Evolutionary conservation across 2,329 filamentous ascomycete species (phyloP).

Genomic region (Hypoxylon sp.): DNA sequence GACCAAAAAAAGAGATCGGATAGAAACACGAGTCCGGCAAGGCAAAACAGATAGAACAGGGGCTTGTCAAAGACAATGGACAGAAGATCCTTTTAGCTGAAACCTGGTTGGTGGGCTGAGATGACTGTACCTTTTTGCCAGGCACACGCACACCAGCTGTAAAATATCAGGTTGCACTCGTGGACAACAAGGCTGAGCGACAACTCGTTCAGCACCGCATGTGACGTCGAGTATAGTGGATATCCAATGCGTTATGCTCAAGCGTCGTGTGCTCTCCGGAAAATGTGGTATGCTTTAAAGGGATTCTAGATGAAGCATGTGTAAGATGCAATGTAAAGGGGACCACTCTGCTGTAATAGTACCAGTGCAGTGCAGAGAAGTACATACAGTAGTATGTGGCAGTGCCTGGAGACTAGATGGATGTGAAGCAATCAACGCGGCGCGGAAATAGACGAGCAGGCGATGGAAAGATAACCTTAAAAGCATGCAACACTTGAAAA

Average conservation of each 20-base stretch:
- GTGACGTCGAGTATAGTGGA: slow-evolving; percentile 31
- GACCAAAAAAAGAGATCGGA: slow-evolving; percentile 25
- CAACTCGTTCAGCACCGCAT: slow-evolving; percentile 32
- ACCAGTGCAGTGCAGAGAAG: slow-evolving; percentile 12
- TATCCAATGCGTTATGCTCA: slow-evolving; percentile 42
- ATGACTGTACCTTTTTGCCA: slow-evolving; percentile 36
- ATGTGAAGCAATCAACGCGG: slow-evolving; percentile 12
- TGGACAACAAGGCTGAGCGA: slow-evolving; percentile 43
- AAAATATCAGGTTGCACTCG: slow-evolving; percentile 32
- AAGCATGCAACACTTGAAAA: slow-evolving; percentile 9
- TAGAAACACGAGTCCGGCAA: slow-evolving; percentile 41
- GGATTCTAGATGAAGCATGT: slow-evolving; percentile 30
- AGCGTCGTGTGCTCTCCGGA: slow-evolving; percentile 30
- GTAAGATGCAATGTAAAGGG: slow-evolving; percentile 35
- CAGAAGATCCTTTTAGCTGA: slow-evolving; percentile 34
- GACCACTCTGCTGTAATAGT: slow-evolving; percentile 17
- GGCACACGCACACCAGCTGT: slow-evolving; percentile 31
- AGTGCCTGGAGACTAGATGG: neutral
- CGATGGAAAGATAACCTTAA: slow-evolving; percentile 10
- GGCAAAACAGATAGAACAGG: slow-evolving; percentile 28
- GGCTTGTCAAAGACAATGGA: slow-evolving; percentile 29
- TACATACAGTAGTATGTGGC: slow-evolving; percentile 15
- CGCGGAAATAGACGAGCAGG: slow-evolving; percentile 8
- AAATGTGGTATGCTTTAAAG: slow-evolving; percentile 17
- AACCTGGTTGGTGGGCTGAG: slow-evolving; percentile 36